Evolutionary conservation across 2,329 filamentous ascomycete species (phyloP), one percentile per base, ranked within the genome.

Genomic region (Periconia sp.): DNA sequence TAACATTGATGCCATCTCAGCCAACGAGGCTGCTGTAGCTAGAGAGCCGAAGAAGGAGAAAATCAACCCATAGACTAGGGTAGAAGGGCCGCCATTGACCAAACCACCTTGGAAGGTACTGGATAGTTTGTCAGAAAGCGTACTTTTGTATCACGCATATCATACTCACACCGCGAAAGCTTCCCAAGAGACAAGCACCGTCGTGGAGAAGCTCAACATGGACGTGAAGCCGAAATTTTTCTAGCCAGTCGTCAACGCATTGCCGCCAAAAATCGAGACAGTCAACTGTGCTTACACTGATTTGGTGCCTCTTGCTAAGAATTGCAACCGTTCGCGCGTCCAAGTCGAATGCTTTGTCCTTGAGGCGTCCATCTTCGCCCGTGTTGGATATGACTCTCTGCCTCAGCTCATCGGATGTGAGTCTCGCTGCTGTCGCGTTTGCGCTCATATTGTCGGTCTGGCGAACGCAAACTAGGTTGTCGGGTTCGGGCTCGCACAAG

Each of bases 1-100:
- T 5, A 5, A 28, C 25, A 48, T 47, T 66, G 52, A 42, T 6
- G 48, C 43, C 48, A 51, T 51, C 17, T 51, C 45, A 7, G 45
- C 48, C 34, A 52, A 45, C 4, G 38, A 45, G 10, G 43, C 25
- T 3, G 40, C 33, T 18, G 24, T 36, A 4, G 39, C 38, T 4
- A 50, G 23, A 8, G 43, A 41, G 10, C 48, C 44, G 9, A 23
- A 23, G 21, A 33, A 38, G 5, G 31, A 26, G 16, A 40, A 43
- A 13, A 48, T 31, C n/a, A 43, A 38, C 24, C 43, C 35, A 32
- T 43, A 51, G 13, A 48, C 46, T 11, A 44, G 19, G 12, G 35
- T 36, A 16, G 36, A 44, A 1, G 44, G 46, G 4, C 48, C 48
- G n/a, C 48, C 48, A 33, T 42, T 38, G 11, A 36, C 18, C 12